Base-by-base conservation (phyloP, 305 asterid genomes). In the Rubia balearica region DNA sequence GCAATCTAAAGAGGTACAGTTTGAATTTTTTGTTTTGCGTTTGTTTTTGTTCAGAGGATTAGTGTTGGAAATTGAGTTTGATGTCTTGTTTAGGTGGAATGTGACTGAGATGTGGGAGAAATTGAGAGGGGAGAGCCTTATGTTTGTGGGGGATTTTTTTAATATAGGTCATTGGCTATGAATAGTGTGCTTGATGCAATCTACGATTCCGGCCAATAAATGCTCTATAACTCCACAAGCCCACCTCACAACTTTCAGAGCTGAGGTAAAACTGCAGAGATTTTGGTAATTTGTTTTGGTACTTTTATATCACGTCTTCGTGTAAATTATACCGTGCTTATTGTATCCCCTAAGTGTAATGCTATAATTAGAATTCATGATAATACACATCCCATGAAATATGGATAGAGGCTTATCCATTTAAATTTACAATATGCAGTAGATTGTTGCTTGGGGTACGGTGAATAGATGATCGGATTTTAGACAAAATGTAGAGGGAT, bases 151-250 rank as follows among this genome's bases (percentile, higher is more conserved):
- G 66, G 97, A 90, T 78, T 93, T 97, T 3, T 72, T 93, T 66
- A 89, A 89, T 71, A 79, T 96, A 85, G 96, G 96, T 51, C 96
- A 94, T 67, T 94, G 97, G 98, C 87, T 94, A 78, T 90, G 96
- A 19, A 77, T 93, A 92, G 60, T 93, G 80, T 93, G 98, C 75
- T 75, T 93, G 80, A 68, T 91, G 83, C 88, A 89, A 49, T 86
- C 95, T 62, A 80, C 68, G 11, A 68, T 94, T 77, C 95, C 96
- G 33, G 64, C 81, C 0, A 80, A 87, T 62, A 84, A 85, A 77
- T 86, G 72, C 70, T 88, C 91, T 67, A 87, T 90, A 74, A 83
- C 98, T 8, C 98, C 96, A 5, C 91, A 93, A 66, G 81, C 92
- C 7, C 96, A 87, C 30, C 96, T 93, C 77, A 86, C 96, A 7